Evolutionary conservation across 1,139 yeast genomes (phyloP), one percentile per base, ranked within the genome.

Genomic region (Protomyces macrosporus): DNA sequence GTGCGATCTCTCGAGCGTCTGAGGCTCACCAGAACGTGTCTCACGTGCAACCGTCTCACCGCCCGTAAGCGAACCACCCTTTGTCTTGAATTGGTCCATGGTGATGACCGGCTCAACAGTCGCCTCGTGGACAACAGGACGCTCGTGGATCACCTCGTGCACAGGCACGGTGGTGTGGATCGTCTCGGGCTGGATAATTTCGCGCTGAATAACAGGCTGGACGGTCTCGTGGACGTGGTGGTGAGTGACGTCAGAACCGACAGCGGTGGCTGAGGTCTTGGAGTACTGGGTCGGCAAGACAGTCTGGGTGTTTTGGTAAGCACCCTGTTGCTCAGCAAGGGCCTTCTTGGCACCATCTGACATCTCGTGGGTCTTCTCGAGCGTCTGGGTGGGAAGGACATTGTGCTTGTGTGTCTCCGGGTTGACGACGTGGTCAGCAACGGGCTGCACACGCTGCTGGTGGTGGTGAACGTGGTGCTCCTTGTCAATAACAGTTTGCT

Each of bases 151-250:
- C 45, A 54, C 58, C 50, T 60, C 63, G 58, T 60, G 63, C 33
- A 60, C 53, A 16, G 63, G 63, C 54, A 53, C 50, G 36, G 63
- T 60, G 58, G 58, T 53, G 54, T 60, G 58, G 58, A 60, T 53
- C 42, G 42, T 53, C 58, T 60, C 58, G 50, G 53, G 51, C 63
- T 60, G 63, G 58, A 60, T 23, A 33, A 48, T 39, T 59, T 60
- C 63, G 16, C 63, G 48, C 58, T 60, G 58, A 51, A 60, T 60
- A 40, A 60, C 63, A n/a, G 63, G 63, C 59, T 60, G 63, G 35
- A 60, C 53, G 40, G 58, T 54, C 63, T 60, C 63, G 58, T 60
- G 63, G 4, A 60, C 63, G 63, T 60, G 63, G 63, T 60, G 63
- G 63, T 60, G 63, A 14, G 58, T 53, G 40, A 53, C 58, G 33